These are phyloP conservation scores for Neopestalotiopsis sp. DNA, from an alignment of 2,329 filamentous ascomycete species.

Conservation along the genomic window DNA sequence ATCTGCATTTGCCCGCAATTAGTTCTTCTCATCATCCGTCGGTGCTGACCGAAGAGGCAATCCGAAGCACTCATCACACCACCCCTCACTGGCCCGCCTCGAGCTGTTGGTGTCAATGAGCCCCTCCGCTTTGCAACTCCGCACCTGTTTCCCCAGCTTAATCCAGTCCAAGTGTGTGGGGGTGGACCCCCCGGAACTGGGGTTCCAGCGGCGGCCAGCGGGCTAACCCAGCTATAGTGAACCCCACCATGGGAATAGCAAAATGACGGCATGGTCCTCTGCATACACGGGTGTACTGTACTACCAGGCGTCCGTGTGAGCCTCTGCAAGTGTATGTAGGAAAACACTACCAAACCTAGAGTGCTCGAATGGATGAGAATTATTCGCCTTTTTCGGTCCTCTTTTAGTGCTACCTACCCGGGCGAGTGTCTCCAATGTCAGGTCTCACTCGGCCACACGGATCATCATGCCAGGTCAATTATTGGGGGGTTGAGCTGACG, in stretches of 20 bases:
- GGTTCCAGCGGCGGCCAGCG: background rate
- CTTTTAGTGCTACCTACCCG: background rate
- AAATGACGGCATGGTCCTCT: background rate
- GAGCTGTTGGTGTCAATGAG: background rate
- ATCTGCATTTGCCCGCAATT: background rate
- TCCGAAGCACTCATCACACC: background rate
- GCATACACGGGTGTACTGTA: background rate
- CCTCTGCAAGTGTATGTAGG: background rate
- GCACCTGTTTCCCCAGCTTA: background rate
- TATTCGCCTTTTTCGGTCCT: background rate
- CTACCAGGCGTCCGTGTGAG: background rate
- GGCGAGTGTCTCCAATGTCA: background rate
- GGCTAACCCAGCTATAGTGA: background rate
- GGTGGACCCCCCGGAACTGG: background rate
- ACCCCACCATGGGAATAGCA: background rate
- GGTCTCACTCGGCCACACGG: no score
- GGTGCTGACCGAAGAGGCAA: conserved; percentile 8
- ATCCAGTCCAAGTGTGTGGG: background rate
- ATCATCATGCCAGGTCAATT: no score
- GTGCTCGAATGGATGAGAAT: background rate
- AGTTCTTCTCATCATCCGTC: background rate
- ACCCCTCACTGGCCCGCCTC: background rate
- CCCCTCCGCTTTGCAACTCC: background rate
- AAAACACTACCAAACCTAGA: background rate
- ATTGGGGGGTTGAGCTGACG: no score